Conservation (phyloP, 495 filamentous ascomycete genomes). For the Penicillium cosmopolitanum region DNA sequence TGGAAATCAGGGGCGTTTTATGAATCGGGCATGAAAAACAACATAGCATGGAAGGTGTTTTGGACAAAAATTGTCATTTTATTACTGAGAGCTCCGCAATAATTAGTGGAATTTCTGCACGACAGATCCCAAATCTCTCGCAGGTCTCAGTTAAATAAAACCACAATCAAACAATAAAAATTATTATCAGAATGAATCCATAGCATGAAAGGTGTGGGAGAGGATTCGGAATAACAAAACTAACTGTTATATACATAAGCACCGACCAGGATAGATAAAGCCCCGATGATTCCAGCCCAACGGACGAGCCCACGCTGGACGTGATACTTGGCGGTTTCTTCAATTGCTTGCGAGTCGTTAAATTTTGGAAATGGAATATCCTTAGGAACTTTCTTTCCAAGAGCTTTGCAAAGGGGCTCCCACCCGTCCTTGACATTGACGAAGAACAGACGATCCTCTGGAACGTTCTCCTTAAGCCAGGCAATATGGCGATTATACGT, state of each 20-base stretch:
- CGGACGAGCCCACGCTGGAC: conserved; percentile 22
- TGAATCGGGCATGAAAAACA: conserved; percentile 15
- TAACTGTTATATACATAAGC: background rate
- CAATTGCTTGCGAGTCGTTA: conserved; percentile 34
- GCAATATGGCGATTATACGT: conserved; percentile 30
- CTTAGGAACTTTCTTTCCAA: conserved; percentile 42
- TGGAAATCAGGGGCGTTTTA: conserved; percentile 21
- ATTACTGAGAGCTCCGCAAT: background rate
- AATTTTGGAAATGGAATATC: conserved; percentile 43
- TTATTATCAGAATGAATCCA: background rate
- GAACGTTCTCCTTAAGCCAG: conserved; percentile 41
- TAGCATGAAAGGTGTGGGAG: background rate
- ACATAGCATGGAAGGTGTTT: conserved; percentile 32
- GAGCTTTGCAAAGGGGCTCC: conserved; percentile 52
- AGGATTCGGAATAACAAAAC: background rate
- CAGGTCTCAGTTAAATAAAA: too few relatives aligned
- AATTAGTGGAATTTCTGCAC: too few relatives aligned
- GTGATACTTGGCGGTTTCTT: conserved; percentile 19
- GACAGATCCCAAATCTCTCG: too few relatives aligned
- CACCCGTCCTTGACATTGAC: conserved; percentile 51
- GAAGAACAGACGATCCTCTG: conserved; percentile 48
- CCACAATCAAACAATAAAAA: background rate
- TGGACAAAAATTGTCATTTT: conserved; percentile 8
- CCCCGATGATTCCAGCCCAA: conserved; percentile 22
- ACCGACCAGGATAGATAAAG: background rate